Evolutionary conservation across 2,329 filamentous ascomycete genomes (phyloP), one percentile per base, ranked within the genome.

Genomic region (Sclerotinia spermophila): DNA sequence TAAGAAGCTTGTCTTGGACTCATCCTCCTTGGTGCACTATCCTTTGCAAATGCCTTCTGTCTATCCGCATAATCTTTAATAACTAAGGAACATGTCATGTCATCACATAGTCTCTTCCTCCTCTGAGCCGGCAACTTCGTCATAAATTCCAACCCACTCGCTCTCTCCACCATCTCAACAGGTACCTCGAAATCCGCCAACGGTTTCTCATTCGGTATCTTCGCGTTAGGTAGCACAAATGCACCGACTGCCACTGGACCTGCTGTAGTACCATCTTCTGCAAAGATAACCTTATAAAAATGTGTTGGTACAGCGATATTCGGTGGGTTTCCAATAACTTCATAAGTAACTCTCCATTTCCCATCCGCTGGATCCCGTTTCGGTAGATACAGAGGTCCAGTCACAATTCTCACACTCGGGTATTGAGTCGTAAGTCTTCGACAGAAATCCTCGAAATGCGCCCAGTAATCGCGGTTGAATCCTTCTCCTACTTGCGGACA

Each of bases 381-480:
- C 15, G 96, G 96, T 33, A 99, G 87, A 82, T 99, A 99, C 58
- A 99, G 82, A 3, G 96, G 96, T 0, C 96, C 96, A 0, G 96
- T 99, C 70, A 97, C 93, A 75, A 98, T 90, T 73, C 96, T 87
- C 38, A 99, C 95, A 56, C 88, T 92, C 1, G 95, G 94, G 79
- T 97, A 99, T 68, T 84, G 86, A 61, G 84, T 82, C 0, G 94
- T 95, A 74, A 99, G 84, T 27, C 93, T 85, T 15, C 96, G 88
- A 82, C 95, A 97, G 79, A 98, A 99, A 79, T 97, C 95, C 83
- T 99, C 96, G 75, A 99, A 94, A 81, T 99, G 96, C 51, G 96
- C 92, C 96, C 96, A 99, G 87, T 99, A 99, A 83, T 99, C 96
- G 67, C 96, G 88, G 83, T 99, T 99, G 86, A 99, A 99, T 71